These are phyloP conservation scores for Candida fluviatilis DNA, from an alignment of 805 yeast species.

Conservation along the genomic window DNA sequence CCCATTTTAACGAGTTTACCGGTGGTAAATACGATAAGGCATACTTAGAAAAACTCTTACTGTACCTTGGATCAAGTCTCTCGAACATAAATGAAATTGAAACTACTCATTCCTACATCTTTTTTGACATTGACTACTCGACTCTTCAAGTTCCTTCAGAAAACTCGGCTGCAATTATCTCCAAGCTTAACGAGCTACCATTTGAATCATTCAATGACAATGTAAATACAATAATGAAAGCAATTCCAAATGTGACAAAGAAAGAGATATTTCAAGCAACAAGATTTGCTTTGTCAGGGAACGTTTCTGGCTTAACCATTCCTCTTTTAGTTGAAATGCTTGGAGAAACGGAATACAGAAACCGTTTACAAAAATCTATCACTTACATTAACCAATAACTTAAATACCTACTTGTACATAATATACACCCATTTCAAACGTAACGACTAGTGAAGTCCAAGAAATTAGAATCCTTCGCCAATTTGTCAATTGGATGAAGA, in stretches of 20 bases:
- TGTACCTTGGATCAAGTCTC: conserved; percentile 45
- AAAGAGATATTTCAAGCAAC: conserved; percentile 52
- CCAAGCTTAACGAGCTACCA: conserved; percentile 11
- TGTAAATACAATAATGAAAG: neutral
- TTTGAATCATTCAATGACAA: conserved; percentile 3
- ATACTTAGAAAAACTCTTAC: conserved; percentile 35
- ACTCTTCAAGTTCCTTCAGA: conserved; percentile 5
- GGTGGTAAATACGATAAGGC: conserved; percentile 12
- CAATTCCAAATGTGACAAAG: conserved; percentile 16
- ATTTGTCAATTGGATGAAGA: conserved; percentile 3
- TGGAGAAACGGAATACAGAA: conserved; percentile 38
- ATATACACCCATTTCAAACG: conserved; percentile 4
- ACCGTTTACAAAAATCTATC: conserved; percentile 19
- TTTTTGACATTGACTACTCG: conserved; percentile 33
- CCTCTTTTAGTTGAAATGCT: conserved; percentile 53
- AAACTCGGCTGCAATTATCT: conserved; percentile 13
- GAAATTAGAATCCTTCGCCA: conserved; percentile 17
- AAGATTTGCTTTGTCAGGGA: conserved; percentile 68
- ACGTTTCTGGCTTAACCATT: conserved; percentile 64
- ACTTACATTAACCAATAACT: conserved; percentile 3
- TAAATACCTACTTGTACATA: neutral
- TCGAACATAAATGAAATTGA: conserved; percentile 51
- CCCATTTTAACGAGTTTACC: conserved; percentile 12
- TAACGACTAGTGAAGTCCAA: conserved; percentile 24
- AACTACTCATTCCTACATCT: conserved; percentile 45